A percentile compares a stretch with the other conserved stretches of the same genome.
Evolutionary conservation across 1,284 basidiomycete genomes (phyloP).

Genomic region (Salmacisia buchloeana): DNA sequence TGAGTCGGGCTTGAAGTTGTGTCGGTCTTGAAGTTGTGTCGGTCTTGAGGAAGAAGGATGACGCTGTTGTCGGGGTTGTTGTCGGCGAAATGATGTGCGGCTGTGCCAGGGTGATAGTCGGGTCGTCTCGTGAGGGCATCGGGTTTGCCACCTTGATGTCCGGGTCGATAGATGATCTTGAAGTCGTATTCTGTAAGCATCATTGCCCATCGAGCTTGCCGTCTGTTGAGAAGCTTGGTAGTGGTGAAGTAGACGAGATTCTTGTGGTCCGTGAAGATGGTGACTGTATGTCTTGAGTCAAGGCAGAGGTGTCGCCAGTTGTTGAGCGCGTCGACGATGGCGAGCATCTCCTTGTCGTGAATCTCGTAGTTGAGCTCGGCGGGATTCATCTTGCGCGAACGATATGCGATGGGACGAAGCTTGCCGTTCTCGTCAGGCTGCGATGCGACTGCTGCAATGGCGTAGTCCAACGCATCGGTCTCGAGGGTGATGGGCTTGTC

Average conservation of each 20-base stretch:
- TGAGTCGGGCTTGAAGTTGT: background rate
- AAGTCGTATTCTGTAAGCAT: constrained; percentile 5
- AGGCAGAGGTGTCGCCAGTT: constrained; percentile 13
- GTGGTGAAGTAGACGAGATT: constrained; percentile 16
- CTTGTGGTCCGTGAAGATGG: constrained; percentile 15
- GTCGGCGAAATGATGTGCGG: background rate
- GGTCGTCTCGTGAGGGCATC: constrained; percentile 2
- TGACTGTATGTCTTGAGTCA: constrained; percentile 1
- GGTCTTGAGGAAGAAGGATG: background rate
- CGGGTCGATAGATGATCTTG: constrained; percentile 4
- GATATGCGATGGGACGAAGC: too few species aligned
- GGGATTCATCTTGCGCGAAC: constrained; percentile 19
- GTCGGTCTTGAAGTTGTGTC: background rate
- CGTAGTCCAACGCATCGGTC: constrained; percentile 44
- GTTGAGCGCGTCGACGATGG: background rate
- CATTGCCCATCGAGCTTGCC: constrained; percentile 2
- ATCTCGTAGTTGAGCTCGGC: constrained; percentile 15
- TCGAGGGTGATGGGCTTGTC: too few species aligned
- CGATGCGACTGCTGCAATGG: constrained; percentile 38
- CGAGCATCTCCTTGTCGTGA: constrained; percentile 15
- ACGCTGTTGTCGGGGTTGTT: background rate
- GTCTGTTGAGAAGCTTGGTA: background rate
- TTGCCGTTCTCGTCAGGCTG: constrained; percentile 9
- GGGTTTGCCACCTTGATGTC: background rate
- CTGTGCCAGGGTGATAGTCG: background rate